A percentile compares a stretch with the other conserved stretches of the same genome.
phyloP scores from a whole-genome alignment of 2,329 filamentous ascomycete genomes.

The Calonectria fujianensis region DNA sequence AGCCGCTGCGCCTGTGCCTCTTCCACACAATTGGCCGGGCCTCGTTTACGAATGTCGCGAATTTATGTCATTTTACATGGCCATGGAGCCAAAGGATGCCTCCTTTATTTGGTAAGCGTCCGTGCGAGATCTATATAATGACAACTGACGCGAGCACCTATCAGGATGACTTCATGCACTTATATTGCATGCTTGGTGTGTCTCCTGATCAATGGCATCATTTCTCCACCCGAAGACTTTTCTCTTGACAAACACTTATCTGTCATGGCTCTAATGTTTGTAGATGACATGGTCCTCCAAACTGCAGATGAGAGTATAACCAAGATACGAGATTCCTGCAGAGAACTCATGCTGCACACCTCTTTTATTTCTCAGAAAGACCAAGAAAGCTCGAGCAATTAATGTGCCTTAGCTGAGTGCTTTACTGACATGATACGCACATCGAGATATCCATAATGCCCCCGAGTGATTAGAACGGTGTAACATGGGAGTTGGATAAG shows the following conservation, averaged over 20 bases:
- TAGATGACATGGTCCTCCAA: constrained; percentile 23
- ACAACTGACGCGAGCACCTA: neutral
- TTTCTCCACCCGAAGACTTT: neutral
- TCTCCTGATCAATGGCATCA: constrained; percentile 17
- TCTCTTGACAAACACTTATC: neutral
- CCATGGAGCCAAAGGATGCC: neutral
- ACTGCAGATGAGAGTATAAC: neutral
- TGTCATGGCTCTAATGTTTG: neutral
- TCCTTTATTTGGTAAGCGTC: constrained; percentile 25
- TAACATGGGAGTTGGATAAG: neutral
- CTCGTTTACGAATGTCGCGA: constrained; percentile 36
- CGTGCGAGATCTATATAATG: neutral
- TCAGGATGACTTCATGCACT: constrained; percentile 1
- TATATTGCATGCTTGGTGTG: constrained; percentile 22
- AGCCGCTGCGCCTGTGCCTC: neutral
- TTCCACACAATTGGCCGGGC: constrained; percentile 32
- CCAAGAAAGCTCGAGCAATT: too few species aligned
- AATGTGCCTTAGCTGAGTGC: too few species aligned
- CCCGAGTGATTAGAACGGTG: neutral
- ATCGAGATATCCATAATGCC: neutral
- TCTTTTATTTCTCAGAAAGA: neutral
- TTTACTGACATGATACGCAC: too few species aligned
- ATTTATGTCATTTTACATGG: constrained; percentile 31
- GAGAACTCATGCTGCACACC: neutral
- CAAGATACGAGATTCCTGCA: constrained; percentile 5